Evolutionary conservation across 129 eudicot genomes (phyloP), one percentile per base, ranked within the genome.

Genomic region (Flaveria trinervia): DNA sequence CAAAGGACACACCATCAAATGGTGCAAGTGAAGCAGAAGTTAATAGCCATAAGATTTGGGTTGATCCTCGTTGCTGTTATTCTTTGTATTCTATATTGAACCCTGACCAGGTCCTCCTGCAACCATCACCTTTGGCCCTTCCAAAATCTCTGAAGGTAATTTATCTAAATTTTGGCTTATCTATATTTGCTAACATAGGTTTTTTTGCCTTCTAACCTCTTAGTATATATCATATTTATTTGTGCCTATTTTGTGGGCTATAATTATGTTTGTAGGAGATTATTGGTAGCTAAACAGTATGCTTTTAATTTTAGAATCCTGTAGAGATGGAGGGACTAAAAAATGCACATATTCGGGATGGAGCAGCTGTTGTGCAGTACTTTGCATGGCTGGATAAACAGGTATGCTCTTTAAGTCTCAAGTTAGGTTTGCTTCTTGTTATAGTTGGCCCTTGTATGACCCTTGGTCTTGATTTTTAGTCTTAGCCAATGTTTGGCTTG

Each of bases 291-390:
- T 72, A 62, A 72, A 36, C 33, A 48, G 7, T 72, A 54, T 54
- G 33, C 12, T 9, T 25, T 30, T 48, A 17, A 48, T 73, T 82
- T 13, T 81, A 94, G 98, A 94, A 94, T 77, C 85, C 97, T 66
- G 89, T 84, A 65, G 98, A 94, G 88, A 82, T 89, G 84, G 90
- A 94, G 36, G 98, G 98, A 20, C 73, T 94, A 77, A 94, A 94
- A 84, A 89, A 94, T 46, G 90, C 90, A 33, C 98, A 94, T 82
- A 83, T 94, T 26, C 87, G 98, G 50, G 98, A 94, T 87, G 98
- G 98, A 80, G 97, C 97, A 65, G 98, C 98, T 71, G 90, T 94
- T 76, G 98, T 94, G 77, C 98, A 94, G 60, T 94, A 85, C 84
- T 86, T 91, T 86, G 89, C 86, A 50, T 94, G 98, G 98, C 87